Conservation (phyloP, 2,329 filamentous ascomycete genomes). For the Seiridium cupressi region DNA sequence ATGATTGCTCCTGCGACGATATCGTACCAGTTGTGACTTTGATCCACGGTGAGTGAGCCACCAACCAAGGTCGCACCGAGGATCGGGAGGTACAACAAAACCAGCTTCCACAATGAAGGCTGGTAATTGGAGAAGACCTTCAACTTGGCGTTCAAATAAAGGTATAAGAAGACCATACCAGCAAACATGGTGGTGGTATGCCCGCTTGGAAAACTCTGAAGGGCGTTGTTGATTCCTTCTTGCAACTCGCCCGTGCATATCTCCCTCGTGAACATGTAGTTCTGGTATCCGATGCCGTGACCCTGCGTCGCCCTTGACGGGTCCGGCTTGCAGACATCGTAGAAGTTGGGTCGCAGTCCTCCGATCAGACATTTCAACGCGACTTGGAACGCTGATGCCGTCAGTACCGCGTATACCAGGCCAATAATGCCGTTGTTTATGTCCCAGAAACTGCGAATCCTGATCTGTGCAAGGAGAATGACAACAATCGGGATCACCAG, state of each 20-base stretch:
- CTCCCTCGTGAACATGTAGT: slow-evolving; percentile 62
- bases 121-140: slow-evolving; percentile 69
- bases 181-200: slow-evolving; percentile 66
- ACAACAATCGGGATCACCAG: slow-evolving; percentile 55
- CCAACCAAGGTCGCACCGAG: slow-evolving; percentile 59
- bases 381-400: slow-evolving; percentile 63
- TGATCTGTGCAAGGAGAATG: slow-evolving; percentile 56
- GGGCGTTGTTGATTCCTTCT: slow-evolving; percentile 55
- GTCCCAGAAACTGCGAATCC: slow-evolving; percentile 57
- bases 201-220: slow-evolving; percentile 67
- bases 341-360: slow-evolving; percentile 62
- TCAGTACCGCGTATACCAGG: slow-evolving; percentile 57
- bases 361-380: slow-evolving; percentile 66
- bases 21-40: slow-evolving; percentile 71
- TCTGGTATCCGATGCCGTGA: slow-evolving; percentile 48
- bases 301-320: slow-evolving; percentile 39
- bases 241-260: slow-evolving; percentile 58
- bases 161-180: slow-evolving; percentile 60
- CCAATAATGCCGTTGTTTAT: slow-evolving; percentile 63
- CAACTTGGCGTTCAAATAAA: slow-evolving; percentile 71
- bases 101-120: slow-evolving; percentile 65
- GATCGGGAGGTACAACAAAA: slow-evolving; percentile 56
- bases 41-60: slow-evolving; percentile 61
- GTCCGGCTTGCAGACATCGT: slow-evolving; percentile 61
- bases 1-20: slow-evolving; percentile 63